phyloP scores from a whole-genome alignment of 108 stramenopile genomes.

The Skeletonema grethae region DNA sequence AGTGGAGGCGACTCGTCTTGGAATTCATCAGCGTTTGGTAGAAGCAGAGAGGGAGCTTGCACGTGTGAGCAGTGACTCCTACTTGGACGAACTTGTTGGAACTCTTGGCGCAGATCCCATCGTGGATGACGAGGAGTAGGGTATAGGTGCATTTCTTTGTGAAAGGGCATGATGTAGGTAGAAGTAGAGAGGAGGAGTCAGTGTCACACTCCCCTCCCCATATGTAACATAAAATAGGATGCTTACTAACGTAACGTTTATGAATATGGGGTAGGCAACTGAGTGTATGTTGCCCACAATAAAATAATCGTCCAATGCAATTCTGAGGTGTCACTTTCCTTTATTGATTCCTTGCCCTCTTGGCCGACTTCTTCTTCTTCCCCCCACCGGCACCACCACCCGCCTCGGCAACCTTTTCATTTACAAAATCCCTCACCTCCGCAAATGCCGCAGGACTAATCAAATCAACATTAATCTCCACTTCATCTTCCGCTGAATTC shows the following conservation, averaged over 20 bases:
- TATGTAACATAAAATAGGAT: neutral
- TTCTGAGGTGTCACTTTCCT: neutral
- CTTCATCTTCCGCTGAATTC: conserved; percentile 88
- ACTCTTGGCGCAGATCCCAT: conserved; percentile 64
- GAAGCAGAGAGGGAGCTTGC: conserved; percentile 52
- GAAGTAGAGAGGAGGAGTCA: neutral
- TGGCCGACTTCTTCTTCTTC: conserved; percentile 56
- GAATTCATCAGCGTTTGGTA: conserved; percentile 40
- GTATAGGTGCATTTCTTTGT: neutral
- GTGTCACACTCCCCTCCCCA: neutral
- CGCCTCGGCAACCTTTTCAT: conserved; percentile 31
- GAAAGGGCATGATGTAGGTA: too few relatives aligned
- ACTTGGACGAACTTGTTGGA: conserved; percentile 50
- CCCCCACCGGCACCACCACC: conserved; percentile 29
- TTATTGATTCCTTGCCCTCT: conserved; percentile 15
- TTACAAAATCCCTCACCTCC: conserved; percentile 70
- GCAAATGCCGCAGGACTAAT: conserved; percentile 76
- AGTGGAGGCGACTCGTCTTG: conserved; percentile 43
- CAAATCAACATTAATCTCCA: conserved; percentile 94
- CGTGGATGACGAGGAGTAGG: conserved; percentile 2
- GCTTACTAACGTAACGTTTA: conserved; percentile 2
- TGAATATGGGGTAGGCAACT: neutral
- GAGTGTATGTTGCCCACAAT: neutral
- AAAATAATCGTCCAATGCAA: neutral
- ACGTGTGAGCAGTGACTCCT: conserved; percentile 36